Percentiles rank a stretch among this genome's conserved stretches.
Evolutionary conservation across 129 eudicot species (phyloP).

Genomic region (Tagetes patula): DNA sequence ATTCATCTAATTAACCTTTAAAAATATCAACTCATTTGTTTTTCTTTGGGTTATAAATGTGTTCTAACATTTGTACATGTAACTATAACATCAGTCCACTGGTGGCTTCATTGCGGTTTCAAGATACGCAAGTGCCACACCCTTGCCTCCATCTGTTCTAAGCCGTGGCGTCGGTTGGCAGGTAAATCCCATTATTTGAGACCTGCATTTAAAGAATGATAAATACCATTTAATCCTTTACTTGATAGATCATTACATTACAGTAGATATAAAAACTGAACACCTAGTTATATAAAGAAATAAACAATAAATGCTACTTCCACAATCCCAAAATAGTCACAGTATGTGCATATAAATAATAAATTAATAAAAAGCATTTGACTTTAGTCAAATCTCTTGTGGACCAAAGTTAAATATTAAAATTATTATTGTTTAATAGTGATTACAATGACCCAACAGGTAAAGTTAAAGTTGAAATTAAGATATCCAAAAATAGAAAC

Average conservation of each 20-base stretch:
- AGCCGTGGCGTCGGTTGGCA: slow-evolving; percentile 89
- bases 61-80: slow-evolving; percentile 5
- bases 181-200: slow-evolving; percentile 33
- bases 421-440: not conserved
- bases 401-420: not conserved
- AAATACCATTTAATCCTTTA: slow-evolving; percentile 9
- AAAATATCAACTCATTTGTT: not conserved
- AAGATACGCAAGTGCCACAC: slow-evolving; percentile 79
- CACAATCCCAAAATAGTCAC: not conserved
- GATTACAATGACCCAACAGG: not conserved
- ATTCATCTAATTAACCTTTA: not conserved
- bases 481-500: not conserved
- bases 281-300: not conserved
- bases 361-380: not conserved
- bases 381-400: not conserved
- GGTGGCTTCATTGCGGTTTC: slow-evolving; percentile 72
- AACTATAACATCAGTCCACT: slow-evolving; percentile 52
- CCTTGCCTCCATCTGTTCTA: slow-evolving; percentile 68
- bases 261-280: not conserved
- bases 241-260: not conserved
- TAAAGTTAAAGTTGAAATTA: not conserved
- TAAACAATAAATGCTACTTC: not conserved
- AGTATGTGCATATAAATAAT: not conserved
- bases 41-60: not conserved
- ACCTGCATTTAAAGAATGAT: not conserved